phyloP scores from a whole-genome alignment of 345 rosid genomes.

The Eucalyptus regnans region DNA sequence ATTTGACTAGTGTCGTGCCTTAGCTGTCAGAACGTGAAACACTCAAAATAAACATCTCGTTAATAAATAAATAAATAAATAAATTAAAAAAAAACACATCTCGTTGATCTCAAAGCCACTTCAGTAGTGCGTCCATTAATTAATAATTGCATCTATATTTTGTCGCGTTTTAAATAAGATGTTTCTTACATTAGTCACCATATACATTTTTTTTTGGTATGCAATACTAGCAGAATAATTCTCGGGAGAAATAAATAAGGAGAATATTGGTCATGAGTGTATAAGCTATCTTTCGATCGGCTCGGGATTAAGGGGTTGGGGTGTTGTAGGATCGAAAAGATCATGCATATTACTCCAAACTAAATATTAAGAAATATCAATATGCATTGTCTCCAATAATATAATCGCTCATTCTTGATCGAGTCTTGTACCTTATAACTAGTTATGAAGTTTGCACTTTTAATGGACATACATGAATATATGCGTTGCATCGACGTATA shows the following conservation, averaged over 20 bases:
- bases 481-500: too few relatives aligned
- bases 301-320: neutral
- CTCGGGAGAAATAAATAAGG: neutral
- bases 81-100: too few relatives aligned
- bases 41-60: neutral
- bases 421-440: neutral
- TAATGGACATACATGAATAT: too few relatives aligned
- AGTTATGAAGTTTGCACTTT: accelerated
- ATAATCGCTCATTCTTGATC: neutral
- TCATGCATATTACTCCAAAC: neutral
- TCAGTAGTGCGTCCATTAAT: neutral
- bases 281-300: neutral
- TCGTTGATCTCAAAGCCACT: neutral
- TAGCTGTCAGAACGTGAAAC: neutral
- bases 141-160: neutral
- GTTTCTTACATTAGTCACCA: too few relatives aligned
- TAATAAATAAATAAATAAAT: neutral
- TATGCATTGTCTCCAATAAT: neutral
- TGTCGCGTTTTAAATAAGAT: too few relatives aligned
- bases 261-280: neutral
- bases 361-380: too few relatives aligned
- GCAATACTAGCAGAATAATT: neutral
- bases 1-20: neutral
- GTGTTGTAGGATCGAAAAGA: neutral
- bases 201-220: too few relatives aligned